Base-by-base conservation (phyloP, 1,284 basidiomycete genomes). In the Psilocybe mexicana region DNA sequence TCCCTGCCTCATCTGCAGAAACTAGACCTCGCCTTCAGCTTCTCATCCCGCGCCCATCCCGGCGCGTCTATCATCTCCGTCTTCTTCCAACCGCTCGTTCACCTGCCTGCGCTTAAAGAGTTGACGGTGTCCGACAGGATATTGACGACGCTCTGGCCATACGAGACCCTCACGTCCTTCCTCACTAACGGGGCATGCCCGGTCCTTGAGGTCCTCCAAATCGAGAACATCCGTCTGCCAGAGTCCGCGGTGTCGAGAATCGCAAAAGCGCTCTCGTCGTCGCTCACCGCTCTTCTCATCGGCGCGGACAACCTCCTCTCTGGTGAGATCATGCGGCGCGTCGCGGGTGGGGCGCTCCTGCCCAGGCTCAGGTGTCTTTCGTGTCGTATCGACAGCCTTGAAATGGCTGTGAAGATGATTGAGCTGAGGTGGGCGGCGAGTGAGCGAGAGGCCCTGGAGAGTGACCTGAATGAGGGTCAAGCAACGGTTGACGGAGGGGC, bases 161-260 rank as follows among this genome's bases (percentile, higher is more conserved):
- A 45, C 8, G 30, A 45, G 23, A 33, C 43, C 4, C 18, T 47
- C 5, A 33, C 46, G 30, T 23, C 52, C 14, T 35, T 54, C 25
- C 44, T 54, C 30, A 47, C 30, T 18, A 35, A 8, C 8, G 30
- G 52, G n/a, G 26, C 52, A 30, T 54, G 43, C 30, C 28, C 18
- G 10, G 33, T 25, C 35, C n/a, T 54, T 12, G 52, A 54, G 43
- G 23, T 45, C 18, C 52, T 54, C 28, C 43, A 54, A 23, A 54
- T 54, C 25, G 18, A 14, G 6, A 26, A 54, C 44, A 38, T 46
- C 18, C 18, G 33, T 5, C 52, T 54, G 43, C n/a, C 30, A 3
- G 30, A 25, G 12, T 5, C n/a, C 11, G 23, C 35, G 10, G 52
- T 54, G 5, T 35, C 52, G 4, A 0, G 46, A 1, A 25, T 54